Evolutionary conservation across 2,329 filamentous ascomycete genomes (phyloP), one percentile per base, ranked within the genome.

Genomic region (Neocucurbitaria cava): DNA sequence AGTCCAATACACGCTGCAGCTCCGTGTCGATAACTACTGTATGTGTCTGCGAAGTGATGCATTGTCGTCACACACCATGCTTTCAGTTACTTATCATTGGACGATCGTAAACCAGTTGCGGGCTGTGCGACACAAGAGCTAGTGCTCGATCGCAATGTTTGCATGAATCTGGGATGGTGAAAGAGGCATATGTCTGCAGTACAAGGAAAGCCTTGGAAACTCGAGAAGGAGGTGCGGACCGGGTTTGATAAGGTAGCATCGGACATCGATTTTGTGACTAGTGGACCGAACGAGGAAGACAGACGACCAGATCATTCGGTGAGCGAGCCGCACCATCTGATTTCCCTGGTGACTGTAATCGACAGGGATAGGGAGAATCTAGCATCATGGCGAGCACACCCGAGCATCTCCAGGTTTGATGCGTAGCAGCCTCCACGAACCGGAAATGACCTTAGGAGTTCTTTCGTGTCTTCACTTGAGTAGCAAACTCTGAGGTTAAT

Each of bases 31-130:
- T 30, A n/a, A 17, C 17, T 30, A 30, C 24, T 26, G 24, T 26
- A 30, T 10, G 17, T 40, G 18, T 40, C 18, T 40, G 17, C 21
- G 8, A 28, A 23, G 17, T 28, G 4, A 30, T 43, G 41, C 41
- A 43, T 30, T 43, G 41, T 30, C 41, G 24, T 43, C 41, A 43
- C 41, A 30, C 21, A 18, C 41, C 41, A 43, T n/a, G 41, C 26
- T 43, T 7, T 18, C 24, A 20, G 9, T 24, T n/a, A 18, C 13
- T 7, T 10, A 13, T 43, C 6, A 43, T 43, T 43, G 41, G 41
- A n/a, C 20, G 41, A n/a, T 43, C n/a, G 17, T 43, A n/a, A 26
- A 42, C 15, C 24, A 26, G 17, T 4, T 43, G 41, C 26, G 24
- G 17, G 17, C 31, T 11, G 24, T 26, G 23, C 35, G 35, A 38